Evolutionary conservation across 768 basidiomycete species (phyloP), one percentile per base, ranked within the genome.

Genomic region (Scleroderma bovista): DNA sequence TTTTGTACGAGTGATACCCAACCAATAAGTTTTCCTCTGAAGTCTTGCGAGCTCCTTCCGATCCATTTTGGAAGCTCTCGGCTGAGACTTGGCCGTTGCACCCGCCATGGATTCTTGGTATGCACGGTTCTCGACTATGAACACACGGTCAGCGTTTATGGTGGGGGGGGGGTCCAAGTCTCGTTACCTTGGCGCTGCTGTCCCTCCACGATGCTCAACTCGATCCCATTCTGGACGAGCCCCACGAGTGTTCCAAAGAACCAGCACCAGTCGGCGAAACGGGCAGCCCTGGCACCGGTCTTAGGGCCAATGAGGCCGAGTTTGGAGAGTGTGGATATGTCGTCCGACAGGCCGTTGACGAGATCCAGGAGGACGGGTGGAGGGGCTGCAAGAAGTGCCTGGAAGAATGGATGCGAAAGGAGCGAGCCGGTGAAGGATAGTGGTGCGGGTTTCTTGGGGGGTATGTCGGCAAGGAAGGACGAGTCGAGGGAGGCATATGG

Each of bases 231-330:
- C 70, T 92, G 88, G 7, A 92, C 88, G 6, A 93, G 72, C 43
- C 83, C 83, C 12, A 88, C 88, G 26, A 92, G 71, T 0, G 88
- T 93, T 15, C 84, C 74, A 24, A 86, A 69, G 54, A 93, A 75
- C 90, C 89, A 93, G 62, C 89, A 90, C 86, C 86, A 91, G 64
- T 92, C 81, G 2, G 89, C 81, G 60, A 90, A 81, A 11, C 80
- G 77, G 32, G 73, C 88, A 3, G 88, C 90, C 32, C 81, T 78
- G 44, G 78, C 75, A 16, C 90, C 90, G 1, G 77, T 67, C 44
- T 72, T 75, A 56, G 78, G 76, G 6, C 85, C 80, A 4, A 92
- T 57, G 10, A 93, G 67, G 1, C 89, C 90, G 24, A 92, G 68
- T 51, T 72, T 74, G 12, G 85, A 81, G 57, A 83, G 79, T n/a